Percentiles rank a stretch among this genome's conserved stretches.
These are phyloP conservation scores for Pythium angustatum DNA, from an alignment of 352 stramenopile species.

Conservation along the genomic window DNA sequence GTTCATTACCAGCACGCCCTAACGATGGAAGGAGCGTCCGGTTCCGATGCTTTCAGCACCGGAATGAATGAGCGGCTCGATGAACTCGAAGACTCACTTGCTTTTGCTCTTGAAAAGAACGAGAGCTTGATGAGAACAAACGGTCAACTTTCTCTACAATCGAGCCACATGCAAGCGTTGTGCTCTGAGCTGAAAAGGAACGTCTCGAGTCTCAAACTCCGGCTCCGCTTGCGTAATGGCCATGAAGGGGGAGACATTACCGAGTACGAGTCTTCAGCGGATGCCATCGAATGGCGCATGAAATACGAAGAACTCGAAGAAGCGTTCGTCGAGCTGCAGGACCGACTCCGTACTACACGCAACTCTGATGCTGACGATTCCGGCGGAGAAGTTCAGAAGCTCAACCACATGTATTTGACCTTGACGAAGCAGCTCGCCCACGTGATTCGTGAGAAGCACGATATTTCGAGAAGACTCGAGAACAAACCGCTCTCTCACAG, in stretches of 20 bases:
- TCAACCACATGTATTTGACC: constrained; percentile 69
- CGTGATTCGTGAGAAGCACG: constrained; percentile 77
- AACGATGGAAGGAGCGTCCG: not conserved
- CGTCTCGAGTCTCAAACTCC: constrained; percentile 57
- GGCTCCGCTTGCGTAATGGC: constrained; percentile 43
- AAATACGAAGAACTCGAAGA: constrained; percentile 85
- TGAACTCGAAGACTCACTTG: constrained; percentile 67
- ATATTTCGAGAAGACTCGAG: constrained; percentile 52
- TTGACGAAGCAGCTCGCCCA: constrained; percentile 67
- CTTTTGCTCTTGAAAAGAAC: constrained; percentile 60
- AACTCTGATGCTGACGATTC: constrained; percentile 7
- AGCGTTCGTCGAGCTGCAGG: constrained; percentile 50
- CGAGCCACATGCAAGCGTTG: constrained; percentile 53
- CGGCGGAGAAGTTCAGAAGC: constrained; percentile 46
- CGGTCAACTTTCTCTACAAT: constrained; percentile 55
- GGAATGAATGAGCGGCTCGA: constrained; percentile 44
- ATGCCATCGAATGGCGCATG: constrained; percentile 82
- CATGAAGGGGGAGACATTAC: constrained; percentile 22
- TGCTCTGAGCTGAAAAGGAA: constrained; percentile 61
- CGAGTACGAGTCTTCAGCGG: constrained; percentile 64
- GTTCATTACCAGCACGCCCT: not conserved
- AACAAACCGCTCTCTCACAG: constrained; percentile 17
- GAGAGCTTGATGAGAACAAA: constrained; percentile 50
- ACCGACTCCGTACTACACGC: constrained; percentile 32
- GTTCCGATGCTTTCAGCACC: not conserved